A percentile compares a stretch with the other conserved stretches of the same genome.
Conservation (phyloP, 2,329 filamentous ascomycete species). For the Paracoccidioides brasiliensis region DNA sequence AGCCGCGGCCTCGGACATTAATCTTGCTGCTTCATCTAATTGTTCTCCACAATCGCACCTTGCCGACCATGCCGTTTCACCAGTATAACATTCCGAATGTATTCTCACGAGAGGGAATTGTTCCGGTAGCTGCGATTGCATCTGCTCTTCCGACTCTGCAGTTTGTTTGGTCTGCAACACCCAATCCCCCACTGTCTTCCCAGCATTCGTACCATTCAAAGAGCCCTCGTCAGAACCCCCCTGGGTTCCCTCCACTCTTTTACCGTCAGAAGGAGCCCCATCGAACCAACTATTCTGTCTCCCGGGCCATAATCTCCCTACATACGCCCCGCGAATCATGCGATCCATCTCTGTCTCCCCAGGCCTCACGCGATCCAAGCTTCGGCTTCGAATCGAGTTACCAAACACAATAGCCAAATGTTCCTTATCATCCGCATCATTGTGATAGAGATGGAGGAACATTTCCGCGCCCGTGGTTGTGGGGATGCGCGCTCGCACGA, state of each 20-base stretch:
- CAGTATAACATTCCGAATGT: constrained; percentile 96
- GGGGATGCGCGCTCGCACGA: constrained; percentile 87
- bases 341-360: constrained; percentile 45
- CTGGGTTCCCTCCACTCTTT: constrained; percentile 11
- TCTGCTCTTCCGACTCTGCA: constrained; percentile 12
- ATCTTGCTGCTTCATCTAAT: constrained; percentile 81
- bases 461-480: constrained; percentile 87
- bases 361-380: constrained; percentile 36
- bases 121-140: constrained; percentile 4
- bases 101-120: constrained; percentile 71
- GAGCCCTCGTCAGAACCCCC: neutral
- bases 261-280: constrained; percentile 10
- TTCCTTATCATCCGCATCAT: constrained; percentile 87
- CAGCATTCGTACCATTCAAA: neutral
- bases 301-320: constrained; percentile 74
- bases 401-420: constrained; percentile 97
- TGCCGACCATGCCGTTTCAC: constrained; percentile 96
- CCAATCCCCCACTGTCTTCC: neutral
- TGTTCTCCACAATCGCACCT: constrained; percentile 97
- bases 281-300: constrained; percentile 61
- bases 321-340: constrained; percentile 90
- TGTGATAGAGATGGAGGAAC: constrained; percentile 91
- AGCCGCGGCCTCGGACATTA: constrained; percentile 49
- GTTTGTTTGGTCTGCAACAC: neutral
- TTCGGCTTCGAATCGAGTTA: constrained; percentile 60